Conservation (phyloP, 345 rosid species). For the Raphanus sativus region DNA sequence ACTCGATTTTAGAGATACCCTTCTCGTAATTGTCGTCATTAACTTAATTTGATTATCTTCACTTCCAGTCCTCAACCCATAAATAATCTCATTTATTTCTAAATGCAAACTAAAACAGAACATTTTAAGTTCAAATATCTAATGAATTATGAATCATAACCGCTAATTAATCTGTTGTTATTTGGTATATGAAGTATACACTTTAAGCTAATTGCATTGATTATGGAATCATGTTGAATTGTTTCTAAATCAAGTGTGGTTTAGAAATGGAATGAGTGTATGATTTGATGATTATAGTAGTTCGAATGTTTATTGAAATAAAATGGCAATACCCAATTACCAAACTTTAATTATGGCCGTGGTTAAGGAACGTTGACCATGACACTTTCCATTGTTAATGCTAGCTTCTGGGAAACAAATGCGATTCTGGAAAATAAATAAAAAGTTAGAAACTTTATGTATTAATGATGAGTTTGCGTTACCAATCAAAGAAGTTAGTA, state of each 20-base stretch:
- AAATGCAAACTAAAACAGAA: neutral
- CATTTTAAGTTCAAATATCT: neutral
- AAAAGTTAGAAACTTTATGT: constrained; percentile 34
- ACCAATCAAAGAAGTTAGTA: constrained; percentile 36
- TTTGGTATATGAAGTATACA: constrained; percentile 4
- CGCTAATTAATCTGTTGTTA: constrained; percentile 11
- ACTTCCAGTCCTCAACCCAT: constrained; percentile 28
- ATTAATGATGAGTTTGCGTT: constrained; percentile 37
- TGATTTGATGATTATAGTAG: neutral
- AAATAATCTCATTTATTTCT: constrained; percentile 6
- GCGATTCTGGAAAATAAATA: constrained; percentile 24
- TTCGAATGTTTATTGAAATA: neutral
- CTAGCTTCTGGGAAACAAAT: constrained; percentile 26
- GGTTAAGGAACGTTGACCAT: constrained; percentile 31
- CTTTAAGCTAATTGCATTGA: constrained; percentile 19
- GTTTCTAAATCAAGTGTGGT: constrained; percentile 8
- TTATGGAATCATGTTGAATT: constrained; percentile 11
- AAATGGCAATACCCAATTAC: neutral
- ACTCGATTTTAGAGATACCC: constrained; percentile 40
- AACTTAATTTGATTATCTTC: constrained; percentile 15
- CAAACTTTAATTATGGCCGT: constrained; percentile 2
- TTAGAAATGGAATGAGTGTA: neutral
- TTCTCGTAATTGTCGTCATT: constrained; percentile 35
- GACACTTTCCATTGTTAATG: constrained; percentile 11
- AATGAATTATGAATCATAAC: neutral